Base-by-base conservation (phyloP, 306 rosid species). In the Oxytropis ochrocephala region DNA sequence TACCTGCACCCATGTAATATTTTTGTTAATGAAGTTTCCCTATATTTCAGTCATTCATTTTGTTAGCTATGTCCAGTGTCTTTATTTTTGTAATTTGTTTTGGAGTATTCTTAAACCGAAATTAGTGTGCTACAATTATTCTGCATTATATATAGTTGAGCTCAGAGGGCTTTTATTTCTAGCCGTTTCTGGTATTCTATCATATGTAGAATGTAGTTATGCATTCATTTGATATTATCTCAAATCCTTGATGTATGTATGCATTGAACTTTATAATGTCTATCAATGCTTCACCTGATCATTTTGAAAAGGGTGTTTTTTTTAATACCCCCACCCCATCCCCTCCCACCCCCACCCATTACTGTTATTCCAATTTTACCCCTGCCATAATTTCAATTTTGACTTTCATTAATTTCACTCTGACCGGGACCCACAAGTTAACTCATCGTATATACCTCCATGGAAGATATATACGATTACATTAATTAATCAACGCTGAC, bases 1-100 rank as follows among this genome's bases (percentile, higher is more conserved):
- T 67, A 67, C 68, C 82, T 43, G 52, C 10, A 46, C 54, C 66
- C 27, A 39, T 65, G 80, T 67, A 75, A 49, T 69, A 10, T 21
- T 61, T 69, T 69, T 54, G 62, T 49, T 30, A 21, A 46, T 55
- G 55, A 55, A 60, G 58, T 60, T 67, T 11, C 59, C 8, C 42
- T 13, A 4, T 19, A 66, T 21, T 75, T 32, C 49, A 33, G 51
- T 74, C 36, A 69, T 75, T 73, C 42, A 44, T 62, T 55, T 16
- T 11, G 63, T 55, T 48, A 11, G 62, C 50, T 16, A 29, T 48
- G 17, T 35, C 43, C 2, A 8, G 32, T 60, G 56, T 24, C 44
- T 38, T 10, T 24, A 36, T 63, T 47, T 69, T 12, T 38, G 43
- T 44, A 36, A 5, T 16, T 76, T 43, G 44, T 59, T 56, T 80